These are phyloP conservation scores for Pistacia atlantica DNA, from an alignment of 345 rosid genomes.

Conservation along the genomic window DNA sequence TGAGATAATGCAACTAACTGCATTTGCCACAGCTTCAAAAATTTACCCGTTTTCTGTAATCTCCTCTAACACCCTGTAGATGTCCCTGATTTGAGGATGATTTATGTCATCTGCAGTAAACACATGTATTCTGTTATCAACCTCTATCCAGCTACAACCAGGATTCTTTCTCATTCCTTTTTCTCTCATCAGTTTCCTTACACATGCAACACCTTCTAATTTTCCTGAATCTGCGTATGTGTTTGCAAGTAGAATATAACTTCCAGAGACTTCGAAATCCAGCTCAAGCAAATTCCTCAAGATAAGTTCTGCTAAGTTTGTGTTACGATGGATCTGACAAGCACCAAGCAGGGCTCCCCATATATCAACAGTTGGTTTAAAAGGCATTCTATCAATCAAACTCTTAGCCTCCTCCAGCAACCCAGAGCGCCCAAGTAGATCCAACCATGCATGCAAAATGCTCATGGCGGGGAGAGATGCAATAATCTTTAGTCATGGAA, in stretches of 20 bases:
- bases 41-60: not conserved
- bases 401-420: constrained; percentile 28
- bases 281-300: constrained; percentile 21
- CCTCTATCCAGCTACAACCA: constrained; percentile 31
- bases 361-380: constrained; percentile 24
- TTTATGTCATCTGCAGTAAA: constrained; percentile 23
- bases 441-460: constrained; percentile 34
- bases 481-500: constrained; percentile 24
- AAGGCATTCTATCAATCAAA: constrained; percentile 29
- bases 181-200: constrained; percentile 25
- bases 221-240: constrained; percentile 23
- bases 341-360: constrained; percentile 31
- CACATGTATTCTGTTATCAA: constrained; percentile 16
- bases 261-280: constrained; percentile 14
- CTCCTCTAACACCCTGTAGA: constrained; percentile 10
- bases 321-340: constrained; percentile 21
- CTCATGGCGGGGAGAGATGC: constrained; percentile 21
- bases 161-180: constrained; percentile 22
- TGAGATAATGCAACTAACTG: constrained; percentile 16
- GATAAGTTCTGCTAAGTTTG: constrained; percentile 26
- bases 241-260: constrained; percentile 27
- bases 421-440: constrained; percentile 31
- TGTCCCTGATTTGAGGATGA: constrained; percentile 17
- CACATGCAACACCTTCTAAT: constrained; percentile 23
- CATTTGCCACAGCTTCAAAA: not conserved